Percentiles rank a stretch among this genome's conserved stretches.
Evolutionary conservation across 108 stramenopile genomes (phyloP).

Genomic region (Nitzschia palea): DNA sequence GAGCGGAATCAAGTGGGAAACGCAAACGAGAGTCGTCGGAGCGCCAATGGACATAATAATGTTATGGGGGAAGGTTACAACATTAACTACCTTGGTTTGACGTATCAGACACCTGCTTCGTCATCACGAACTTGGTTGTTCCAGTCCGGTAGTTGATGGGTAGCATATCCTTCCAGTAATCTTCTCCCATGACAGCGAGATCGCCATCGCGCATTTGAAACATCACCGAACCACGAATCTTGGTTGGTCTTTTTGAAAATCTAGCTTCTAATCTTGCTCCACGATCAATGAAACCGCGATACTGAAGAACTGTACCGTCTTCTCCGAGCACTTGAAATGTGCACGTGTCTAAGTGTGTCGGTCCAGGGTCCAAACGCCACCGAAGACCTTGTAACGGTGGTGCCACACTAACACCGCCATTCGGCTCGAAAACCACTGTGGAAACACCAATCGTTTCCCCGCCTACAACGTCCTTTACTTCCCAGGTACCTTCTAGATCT

Average conservation of each 20-base stretch:
- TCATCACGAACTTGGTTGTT: conserved; percentile 86
- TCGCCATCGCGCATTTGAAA: conserved; percentile 82
- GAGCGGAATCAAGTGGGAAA: neutral
- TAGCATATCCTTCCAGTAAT: conserved; percentile 80
- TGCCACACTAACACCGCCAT: conserved; percentile 64
- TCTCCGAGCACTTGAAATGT: conserved; percentile 82
- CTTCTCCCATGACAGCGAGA: conserved; percentile 36
- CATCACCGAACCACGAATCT: conserved; percentile 71
- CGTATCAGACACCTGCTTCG: conserved; percentile 27
- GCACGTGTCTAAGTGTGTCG: conserved; percentile 90
- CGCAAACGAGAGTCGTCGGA: neutral
- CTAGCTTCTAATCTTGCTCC: conserved; percentile 83
- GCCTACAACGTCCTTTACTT: conserved; percentile 78
- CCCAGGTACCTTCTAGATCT: conserved; percentile 78
- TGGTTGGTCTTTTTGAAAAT: conserved; percentile 72
- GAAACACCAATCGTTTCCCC: conserved; percentile 76
- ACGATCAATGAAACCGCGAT: conserved; percentile 85
- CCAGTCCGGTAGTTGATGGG: conserved; percentile 79
- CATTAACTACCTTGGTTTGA: neutral
- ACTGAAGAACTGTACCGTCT: conserved; percentile 79
- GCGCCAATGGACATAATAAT: conserved; percentile 3
- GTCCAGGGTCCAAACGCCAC: conserved; percentile 87
- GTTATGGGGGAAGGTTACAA: neutral
- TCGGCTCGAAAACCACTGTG: conserved; percentile 53
- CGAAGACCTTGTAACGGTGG: conserved; percentile 76